Evolutionary conservation across 768 basidiomycete genomes (phyloP), one percentile per base, ranked within the genome.

Genomic region (Tricholoma bakamatsutake): DNA sequence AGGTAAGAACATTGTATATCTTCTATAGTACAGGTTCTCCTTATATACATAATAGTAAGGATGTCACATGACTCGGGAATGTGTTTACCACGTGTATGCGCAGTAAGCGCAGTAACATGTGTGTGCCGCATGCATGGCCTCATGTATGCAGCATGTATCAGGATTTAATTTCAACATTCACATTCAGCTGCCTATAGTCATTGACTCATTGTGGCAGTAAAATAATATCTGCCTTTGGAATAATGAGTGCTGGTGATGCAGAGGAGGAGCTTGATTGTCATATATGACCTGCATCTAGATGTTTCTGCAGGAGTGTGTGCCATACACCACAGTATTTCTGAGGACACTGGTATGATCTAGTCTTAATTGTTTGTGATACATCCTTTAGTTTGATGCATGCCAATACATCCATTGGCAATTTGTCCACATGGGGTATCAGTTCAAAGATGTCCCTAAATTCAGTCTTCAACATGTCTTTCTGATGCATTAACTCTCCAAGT

Each of bases 361-460:
- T 37, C 13, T 37, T 37, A 3, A 37, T 37, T 12, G 35, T 37
- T 12, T 37, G 35, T 3, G 35, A 8, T 7, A 12, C 35, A 37
- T 37, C 35, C 35, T 37, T 37, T 12, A 37, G 12, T 13, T 37
- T 37, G 13, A 37, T 37, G 12, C 12, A 13, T 3, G 35, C 35
- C 35, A 37, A 12, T 7, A 37, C 35, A 37, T 37, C 12, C 7
- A 3, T 37, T 8, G 35, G 35, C 12, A 37, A 13, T 7, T 37
- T 12, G 3, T 37, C n/a, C n/a, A n/a, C n/a, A n/a, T n/a, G n/a
- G n/a, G n/a, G n/a, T n/a, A n/a, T n/a, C n/a, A n/a, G n/a, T 4
- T 60, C 62, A 43, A 74, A 74, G 0, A 66, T 39, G 3, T 62
- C 57, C 10, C 37, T 45, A 24, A 61, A 66, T 17, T 65, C 62